Evolutionary conservation across 2,329 filamentous ascomycete genomes (phyloP), one percentile per base, ranked within the genome.

Genomic region (Coniochaeta pulveracea): DNA sequence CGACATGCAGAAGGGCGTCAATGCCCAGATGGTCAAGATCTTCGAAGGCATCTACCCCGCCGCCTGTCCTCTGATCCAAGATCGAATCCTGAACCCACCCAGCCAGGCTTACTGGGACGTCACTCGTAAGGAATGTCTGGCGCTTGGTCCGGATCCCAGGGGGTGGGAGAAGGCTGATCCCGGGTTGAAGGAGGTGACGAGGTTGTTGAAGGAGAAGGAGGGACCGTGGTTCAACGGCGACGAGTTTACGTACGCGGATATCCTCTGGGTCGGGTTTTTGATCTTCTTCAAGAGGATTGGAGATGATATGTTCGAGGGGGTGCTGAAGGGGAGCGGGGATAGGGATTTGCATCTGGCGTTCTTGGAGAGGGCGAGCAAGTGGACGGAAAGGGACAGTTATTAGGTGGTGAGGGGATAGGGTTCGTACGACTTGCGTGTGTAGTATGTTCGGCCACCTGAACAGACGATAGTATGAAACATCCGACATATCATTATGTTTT

Each of bases 181-280:
- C 1, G 31, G 41, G 3, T 14, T 67, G 7, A 42, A 43, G 6
- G 48, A 57, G 28, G 43, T 59, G 2, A 60, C 63, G 30, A 58
- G 48, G 2, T 42, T 74, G 34, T 45, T 82, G 40, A 64, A 65
- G 43, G 67, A 75, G 52, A 67, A 67, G 23, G 61, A 64, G 0
- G 79, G 80, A 0, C 70, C 72, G 0, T 83, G 72, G 47, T 72
- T 83, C 35, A 31, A 69, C 39, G 80, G 80, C 0, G 52, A 65
- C 29, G 63, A 60, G 38, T 55, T 64, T 4, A 61, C 60, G 23
- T 80, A 70, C 48, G 66, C 65, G 4, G 75, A 77, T 47, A 70
- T 82, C 35, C 57, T 73, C 26, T 50, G 45, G 48, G 45, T 26
- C 2, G 45, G 44, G 9, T 47, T 51, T 26, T 41, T 61, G 36